Conservation (phyloP, 176 grass and related monocot genomes). For the Oryza glumipatula region DNA sequence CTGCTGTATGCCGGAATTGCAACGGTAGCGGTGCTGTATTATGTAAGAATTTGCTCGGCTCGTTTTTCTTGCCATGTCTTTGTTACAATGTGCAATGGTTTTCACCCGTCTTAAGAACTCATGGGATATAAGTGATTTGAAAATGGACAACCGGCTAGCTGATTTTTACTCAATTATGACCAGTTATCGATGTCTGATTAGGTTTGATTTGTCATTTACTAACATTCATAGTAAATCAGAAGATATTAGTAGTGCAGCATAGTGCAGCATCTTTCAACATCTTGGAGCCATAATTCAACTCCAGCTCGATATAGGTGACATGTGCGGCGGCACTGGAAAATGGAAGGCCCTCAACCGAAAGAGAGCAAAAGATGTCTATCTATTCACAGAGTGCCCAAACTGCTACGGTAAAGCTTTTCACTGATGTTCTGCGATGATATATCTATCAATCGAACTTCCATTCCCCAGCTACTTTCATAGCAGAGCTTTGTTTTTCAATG, state of each 20-base stretch:
- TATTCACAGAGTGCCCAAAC: constrained; percentile 95
- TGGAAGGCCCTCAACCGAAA: constrained; percentile 99
- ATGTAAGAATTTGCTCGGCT: constrained; percentile 59
- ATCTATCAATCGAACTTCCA: not conserved
- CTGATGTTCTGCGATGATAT: not conserved
- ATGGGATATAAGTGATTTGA: not conserved
- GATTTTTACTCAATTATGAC: not conserved
- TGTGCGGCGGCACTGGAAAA: constrained; percentile 97
- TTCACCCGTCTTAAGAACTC: not conserved
- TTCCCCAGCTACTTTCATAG: not conserved
- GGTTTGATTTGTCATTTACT: not conserved
- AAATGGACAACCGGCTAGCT: not conserved
- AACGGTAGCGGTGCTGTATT: constrained; percentile 75
- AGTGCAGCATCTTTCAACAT: not conserved
- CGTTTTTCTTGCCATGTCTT: not conserved
- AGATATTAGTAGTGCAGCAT: not conserved
- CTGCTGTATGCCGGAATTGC: constrained; percentile 83
- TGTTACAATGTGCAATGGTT: not conserved
- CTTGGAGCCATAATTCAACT: constrained; percentile 29
- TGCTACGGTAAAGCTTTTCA: constrained; percentile 74
- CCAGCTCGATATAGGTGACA: constrained; percentile 71
- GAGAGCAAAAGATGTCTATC: constrained; percentile 95
- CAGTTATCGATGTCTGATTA: not conserved
- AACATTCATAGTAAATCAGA: not conserved
- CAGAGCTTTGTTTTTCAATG: not conserved